Conservation (phyloP, 768 basidiomycete genomes). For the Leucosporidium creatinivorum region DNA sequence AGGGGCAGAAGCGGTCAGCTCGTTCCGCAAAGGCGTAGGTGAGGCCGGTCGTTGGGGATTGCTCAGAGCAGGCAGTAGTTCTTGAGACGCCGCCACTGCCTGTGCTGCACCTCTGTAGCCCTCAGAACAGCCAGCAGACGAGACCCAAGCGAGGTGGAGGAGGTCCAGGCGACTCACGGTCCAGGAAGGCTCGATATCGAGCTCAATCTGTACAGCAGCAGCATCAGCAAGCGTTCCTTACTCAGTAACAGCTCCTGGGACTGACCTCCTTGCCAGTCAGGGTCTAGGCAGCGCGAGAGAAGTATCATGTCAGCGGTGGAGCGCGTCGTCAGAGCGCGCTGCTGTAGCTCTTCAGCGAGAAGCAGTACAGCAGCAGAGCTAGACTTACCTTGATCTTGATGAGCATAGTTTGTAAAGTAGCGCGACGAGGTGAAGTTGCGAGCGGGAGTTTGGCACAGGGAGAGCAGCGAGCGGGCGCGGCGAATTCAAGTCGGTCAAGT, state of each 20-base stretch:
- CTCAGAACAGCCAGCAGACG: not conserved
- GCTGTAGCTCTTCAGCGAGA: not conserved
- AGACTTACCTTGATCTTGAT: constrained; percentile 77
- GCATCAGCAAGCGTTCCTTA: constrained; percentile 2
- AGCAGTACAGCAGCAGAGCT: constrained; percentile 4
- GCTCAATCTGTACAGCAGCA: constrained; percentile 60
- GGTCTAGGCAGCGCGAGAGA: constrained; percentile 52
- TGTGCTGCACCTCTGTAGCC: not conserved
- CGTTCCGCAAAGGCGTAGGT: not conserved
- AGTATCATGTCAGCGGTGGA: not conserved
- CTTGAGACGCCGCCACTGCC: no score
- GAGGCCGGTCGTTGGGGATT: not conserved
- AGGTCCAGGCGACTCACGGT: constrained; percentile 51
- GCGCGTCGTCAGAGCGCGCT: not conserved
- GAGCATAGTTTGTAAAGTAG: constrained; percentile 50
- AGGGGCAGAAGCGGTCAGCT: not conserved
- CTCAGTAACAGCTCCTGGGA: not conserved
- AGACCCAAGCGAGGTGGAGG: not conserved
- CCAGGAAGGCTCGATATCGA: constrained; percentile 86
- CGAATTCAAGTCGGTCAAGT: no score
- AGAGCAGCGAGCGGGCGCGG: not conserved
- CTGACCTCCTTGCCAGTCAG: constrained; percentile 92
- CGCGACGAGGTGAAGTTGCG: not conserved
- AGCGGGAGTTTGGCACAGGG: not conserved
- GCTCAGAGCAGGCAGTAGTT: not conserved